These are phyloP conservation scores for Juncus effusus DNA, from an alignment of 176 grass and related monocot genomes.

Conservation along the genomic window DNA sequence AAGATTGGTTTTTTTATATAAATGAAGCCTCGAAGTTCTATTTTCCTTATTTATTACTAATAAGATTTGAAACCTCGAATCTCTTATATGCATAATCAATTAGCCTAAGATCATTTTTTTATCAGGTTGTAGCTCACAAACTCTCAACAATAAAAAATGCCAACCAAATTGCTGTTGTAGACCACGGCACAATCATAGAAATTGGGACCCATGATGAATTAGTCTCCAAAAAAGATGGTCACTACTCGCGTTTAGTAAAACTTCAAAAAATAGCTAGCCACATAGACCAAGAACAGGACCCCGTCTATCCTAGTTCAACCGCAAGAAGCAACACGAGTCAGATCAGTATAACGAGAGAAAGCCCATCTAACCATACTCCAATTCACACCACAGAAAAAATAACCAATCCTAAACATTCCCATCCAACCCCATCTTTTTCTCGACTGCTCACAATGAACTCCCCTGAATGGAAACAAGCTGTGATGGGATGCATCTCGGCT, in stretches of 20 bases:
- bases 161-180: conserved; percentile 79
- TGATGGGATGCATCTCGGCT: conserved; percentile 61
- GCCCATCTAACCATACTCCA: conserved; percentile 55
- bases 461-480: conserved; percentile 75
- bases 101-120: conserved; percentile 14
- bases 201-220: conserved; percentile 77
- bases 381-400: conserved; percentile 29
- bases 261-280: conserved; percentile 76
- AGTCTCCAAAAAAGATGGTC: conserved; percentile 42
- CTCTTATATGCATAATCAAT: too few species aligned
- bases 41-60: too few species aligned
- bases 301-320: conserved; percentile 52
- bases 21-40: too few species aligned
- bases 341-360: conserved; percentile 61
- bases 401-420: conserved; percentile 21
- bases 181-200: conserved; percentile 65
- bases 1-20: not conserved
- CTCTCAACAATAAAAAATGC: conserved; percentile 85
- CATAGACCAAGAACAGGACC: conserved; percentile 67
- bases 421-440: conserved; percentile 63
- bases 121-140: conserved; percentile 83
- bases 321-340: conserved; percentile 68
- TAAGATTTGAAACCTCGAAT: too few species aligned
- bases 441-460: conserved; percentile 80
- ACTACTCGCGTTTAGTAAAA: conserved; percentile 68